Base-by-base conservation (phyloP, 352 stramenopile species). In the Globisporangium paroecandrum region DNA sequence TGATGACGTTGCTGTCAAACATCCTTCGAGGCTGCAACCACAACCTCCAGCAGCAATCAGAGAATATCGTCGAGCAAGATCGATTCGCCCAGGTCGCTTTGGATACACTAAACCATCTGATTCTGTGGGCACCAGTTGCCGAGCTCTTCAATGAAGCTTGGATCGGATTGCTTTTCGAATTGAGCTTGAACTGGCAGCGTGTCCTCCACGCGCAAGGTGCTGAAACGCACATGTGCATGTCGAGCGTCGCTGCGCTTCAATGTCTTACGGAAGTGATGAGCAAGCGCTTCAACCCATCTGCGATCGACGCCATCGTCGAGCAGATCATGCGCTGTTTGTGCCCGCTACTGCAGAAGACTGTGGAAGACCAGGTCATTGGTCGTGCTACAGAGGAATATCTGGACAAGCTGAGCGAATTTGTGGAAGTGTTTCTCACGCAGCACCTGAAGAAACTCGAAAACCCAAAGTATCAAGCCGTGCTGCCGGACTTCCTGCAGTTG, bases 321-420 rank as follows among this genome's bases (percentile, higher is more conserved):
- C 74, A 90, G 43, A 75, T 85, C 29, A 77, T 93, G 70, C 65
- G 75, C 55, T 74, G 71, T 0, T 58, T 93, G 15, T 89, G 77
- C 62, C 71, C 81, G n/a, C 64, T 93, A 36, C 57, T 93, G 34
- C 81, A 93, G 58, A 79, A 79, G 57, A 87, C 75, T 1, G 77
- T 87, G 20, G 79, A 87, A 13, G 80, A 87, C n/a, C 71, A 84
- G 15, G 47, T 86, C 1, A 78, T 90, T 46, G 63, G 64, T 0
- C 63, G 68, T 43, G 81, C 81, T 5, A 85, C 74, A 0, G 78
- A 91, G 49, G 74, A 88, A 36, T 92, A 86, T 38, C 64, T 92
- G 43, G 84, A 92, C 74, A 92, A 92, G 68, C 64, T 95, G 6
- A 90, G 79, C 47, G 87, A 82, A 64, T 88, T 91, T 53, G 82